Base-by-base conservation (phyloP, 2,329 filamentous ascomycete genomes). In the Xylaria sp. region DNA sequence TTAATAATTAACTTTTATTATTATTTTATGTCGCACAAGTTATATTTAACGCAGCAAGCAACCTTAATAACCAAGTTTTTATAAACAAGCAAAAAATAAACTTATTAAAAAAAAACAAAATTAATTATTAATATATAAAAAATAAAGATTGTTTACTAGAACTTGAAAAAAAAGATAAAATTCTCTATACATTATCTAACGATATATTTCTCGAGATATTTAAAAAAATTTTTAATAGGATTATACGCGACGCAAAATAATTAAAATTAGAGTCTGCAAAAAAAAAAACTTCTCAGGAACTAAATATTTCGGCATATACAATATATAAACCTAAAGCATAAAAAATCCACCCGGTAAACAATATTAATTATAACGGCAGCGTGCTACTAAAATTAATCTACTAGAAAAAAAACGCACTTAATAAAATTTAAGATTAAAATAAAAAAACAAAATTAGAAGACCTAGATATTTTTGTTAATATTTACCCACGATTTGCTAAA, bases 151-250 rank as follows among this genome's bases (percentile, higher is more conserved):
- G 3, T 18, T 54, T 18, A 18, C 34, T 54, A 18, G 15, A 32
- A 2, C 25, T 54, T 54, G 25, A 54, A 5, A 54, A 54, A 28
- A 32, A 12, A 54, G 12, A 34, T 32, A 32, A 28, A 32, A 32
- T 44, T 44, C 2, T 44, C 3, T 2, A 5, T 15, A 2, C 2
- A 15, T 18, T 54, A 13, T 13, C 28, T 10, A 32, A 28, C 25
- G 34, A 54, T 10, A 54, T 32, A 13, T 70, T 73, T 25, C 12
- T 50, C 5, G 1, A 3, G 2, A 50, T 5, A 1, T 50, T 50
- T 50, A 25, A 12, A 50, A 50, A 23, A n/a, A 10, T 23, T 23
- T 20, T 50, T 23, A 23, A 25, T 20, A 23, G 23, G 23, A n/a
- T n/a, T 50, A 20, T 50, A 9, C 9, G 5, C 1, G n/a, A 23